Percentiles rank a stretch among this genome's conserved stretches.
These are phyloP conservation scores for Calycina herbarum DNA, from an alignment of 2,329 filamentous ascomycete genomes.

Conservation along the genomic window DNA sequence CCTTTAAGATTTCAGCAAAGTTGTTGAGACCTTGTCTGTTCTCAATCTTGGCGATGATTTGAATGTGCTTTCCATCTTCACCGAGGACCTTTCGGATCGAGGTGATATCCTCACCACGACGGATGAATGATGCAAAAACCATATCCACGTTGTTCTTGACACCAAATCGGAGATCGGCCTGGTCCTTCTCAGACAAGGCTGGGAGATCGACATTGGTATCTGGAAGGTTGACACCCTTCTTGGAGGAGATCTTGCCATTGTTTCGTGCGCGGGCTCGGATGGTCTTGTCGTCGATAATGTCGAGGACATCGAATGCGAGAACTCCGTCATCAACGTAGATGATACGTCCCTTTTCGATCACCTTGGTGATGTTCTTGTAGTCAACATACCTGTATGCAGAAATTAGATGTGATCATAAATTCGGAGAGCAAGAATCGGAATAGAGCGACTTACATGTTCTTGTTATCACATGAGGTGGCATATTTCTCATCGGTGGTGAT, in stretches of 20 bases:
- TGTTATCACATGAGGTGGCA: conserved; percentile 76
- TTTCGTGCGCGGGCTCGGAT: conserved; percentile 85
- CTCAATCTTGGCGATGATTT: conserved; percentile 99
- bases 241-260: conserved; percentile 98
- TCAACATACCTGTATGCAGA: conserved; percentile 74
- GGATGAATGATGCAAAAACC: conserved; percentile 98
- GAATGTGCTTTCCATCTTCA: conserved; percentile 89
- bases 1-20: conserved; percentile 93
- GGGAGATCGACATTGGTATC: conserved; percentile 98
- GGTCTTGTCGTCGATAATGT: conserved; percentile 85
- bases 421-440: neutral
- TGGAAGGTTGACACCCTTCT: conserved; percentile 98
- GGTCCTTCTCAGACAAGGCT: conserved; percentile 96
- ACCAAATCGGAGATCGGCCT: conserved; percentile 88
- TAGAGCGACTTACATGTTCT: conserved; percentile 76
- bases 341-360: conserved; percentile 84
- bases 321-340: conserved; percentile 99
- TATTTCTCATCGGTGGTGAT: conserved; percentile 97
- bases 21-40: conserved; percentile 99
- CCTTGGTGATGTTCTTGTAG: conserved; percentile 99
- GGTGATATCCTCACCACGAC: conserved; percentile 86
- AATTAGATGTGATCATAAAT: conserved; percentile 15
- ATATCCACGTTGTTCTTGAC: conserved; percentile 99
- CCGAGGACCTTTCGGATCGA: conserved; percentile 91
- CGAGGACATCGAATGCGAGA: conserved; percentile 90